A percentile compares a stretch with the other conserved stretches of the same genome.
phyloP scores from a whole-genome alignment of 2,329 filamentous ascomycete species.

The Neodidymelliopsis sp. region DNA sequence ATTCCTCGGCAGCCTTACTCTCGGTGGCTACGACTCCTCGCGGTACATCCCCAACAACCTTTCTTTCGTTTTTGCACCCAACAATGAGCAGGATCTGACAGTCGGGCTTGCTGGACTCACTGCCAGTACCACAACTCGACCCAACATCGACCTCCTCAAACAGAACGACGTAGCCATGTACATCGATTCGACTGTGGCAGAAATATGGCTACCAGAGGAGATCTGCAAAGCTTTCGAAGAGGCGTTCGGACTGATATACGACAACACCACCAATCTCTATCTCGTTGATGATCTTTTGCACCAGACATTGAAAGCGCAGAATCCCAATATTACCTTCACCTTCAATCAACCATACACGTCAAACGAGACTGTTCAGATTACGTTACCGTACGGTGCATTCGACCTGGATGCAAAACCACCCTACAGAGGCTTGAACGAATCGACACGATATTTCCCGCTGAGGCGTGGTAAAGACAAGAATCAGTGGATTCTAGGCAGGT shows the following conservation, averaged over 20 bases:
- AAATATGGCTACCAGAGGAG: conserved; percentile 57
- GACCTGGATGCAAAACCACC: conserved; percentile 55
- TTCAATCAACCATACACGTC: conserved; percentile 48
- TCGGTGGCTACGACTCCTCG: conserved; percentile 74
- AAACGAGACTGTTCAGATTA: conserved; percentile 52
- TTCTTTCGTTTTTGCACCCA: conserved; percentile 64
- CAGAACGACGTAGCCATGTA: conserved; percentile 51
- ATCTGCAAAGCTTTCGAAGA: conserved; percentile 71
- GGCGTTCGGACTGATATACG: conserved; percentile 70
- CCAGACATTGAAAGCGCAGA: conserved; percentile 56
- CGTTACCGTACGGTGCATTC: conserved; percentile 59
- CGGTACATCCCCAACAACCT: conserved; percentile 68
- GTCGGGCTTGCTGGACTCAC: conserved; percentile 60
- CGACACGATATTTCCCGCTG: conserved; percentile 72
- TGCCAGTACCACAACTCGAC: conserved; percentile 30
- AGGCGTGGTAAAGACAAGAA: conserved; percentile 61
- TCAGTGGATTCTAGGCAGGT: conserved; percentile 69
- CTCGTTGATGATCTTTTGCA: conserved; percentile 66
- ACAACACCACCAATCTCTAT: conserved; percentile 70
- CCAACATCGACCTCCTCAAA: conserved; percentile 47
- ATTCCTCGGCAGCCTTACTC: conserved; percentile 61
- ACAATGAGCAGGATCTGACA: conserved; percentile 66
- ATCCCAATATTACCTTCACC: conserved; percentile 55
- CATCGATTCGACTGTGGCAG: conserved; percentile 59
- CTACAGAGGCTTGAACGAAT: conserved; percentile 65